A percentile compares a stretch with the other conserved stretches of the same genome.
phyloP scores from a whole-genome alignment of 2,329 filamentous ascomycete genomes.

The Ophiostoma piceae region DNA sequence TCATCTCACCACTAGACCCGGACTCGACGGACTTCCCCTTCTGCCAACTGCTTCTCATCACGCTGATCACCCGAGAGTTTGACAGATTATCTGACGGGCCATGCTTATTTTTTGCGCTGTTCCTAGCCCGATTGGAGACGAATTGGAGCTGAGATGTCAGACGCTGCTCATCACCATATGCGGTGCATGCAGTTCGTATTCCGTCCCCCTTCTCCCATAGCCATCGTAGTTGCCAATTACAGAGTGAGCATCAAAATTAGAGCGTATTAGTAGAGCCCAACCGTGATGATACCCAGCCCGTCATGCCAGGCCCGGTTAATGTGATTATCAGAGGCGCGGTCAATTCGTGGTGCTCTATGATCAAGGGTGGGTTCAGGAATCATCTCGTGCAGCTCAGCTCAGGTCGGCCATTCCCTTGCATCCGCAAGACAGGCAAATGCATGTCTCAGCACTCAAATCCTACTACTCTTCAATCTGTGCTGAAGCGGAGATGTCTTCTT shows the following conservation, averaged over 20 bases:
- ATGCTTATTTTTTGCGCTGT: neutral
- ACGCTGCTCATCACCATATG: neutral
- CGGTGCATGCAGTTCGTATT: neutral
- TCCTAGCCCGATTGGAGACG: neutral
- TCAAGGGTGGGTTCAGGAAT: neutral
- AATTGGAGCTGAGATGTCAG: slow-evolving; percentile 6
- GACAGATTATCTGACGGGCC: neutral
- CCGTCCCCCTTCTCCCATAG: neutral
- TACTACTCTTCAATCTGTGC: neutral
- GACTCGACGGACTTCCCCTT: slow-evolving; percentile 5
- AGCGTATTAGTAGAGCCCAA: neutral
- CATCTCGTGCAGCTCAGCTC: neutral
- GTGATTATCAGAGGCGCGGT: neutral
- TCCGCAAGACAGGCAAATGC: neutral
- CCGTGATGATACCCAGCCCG: neutral
- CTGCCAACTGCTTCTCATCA: neutral
- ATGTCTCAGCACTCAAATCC: neutral
- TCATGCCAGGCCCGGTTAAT: neutral
- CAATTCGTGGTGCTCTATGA: too few species aligned
- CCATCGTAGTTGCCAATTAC: neutral
- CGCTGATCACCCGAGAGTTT: neutral
- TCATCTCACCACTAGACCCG: neutral
- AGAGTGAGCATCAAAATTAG: too few species aligned
- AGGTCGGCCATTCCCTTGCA: neutral
- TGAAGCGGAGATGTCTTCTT: neutral